phyloP scores from a whole-genome alignment of 768 basidiomycete genomes.

The Suillus americanus region DNA sequence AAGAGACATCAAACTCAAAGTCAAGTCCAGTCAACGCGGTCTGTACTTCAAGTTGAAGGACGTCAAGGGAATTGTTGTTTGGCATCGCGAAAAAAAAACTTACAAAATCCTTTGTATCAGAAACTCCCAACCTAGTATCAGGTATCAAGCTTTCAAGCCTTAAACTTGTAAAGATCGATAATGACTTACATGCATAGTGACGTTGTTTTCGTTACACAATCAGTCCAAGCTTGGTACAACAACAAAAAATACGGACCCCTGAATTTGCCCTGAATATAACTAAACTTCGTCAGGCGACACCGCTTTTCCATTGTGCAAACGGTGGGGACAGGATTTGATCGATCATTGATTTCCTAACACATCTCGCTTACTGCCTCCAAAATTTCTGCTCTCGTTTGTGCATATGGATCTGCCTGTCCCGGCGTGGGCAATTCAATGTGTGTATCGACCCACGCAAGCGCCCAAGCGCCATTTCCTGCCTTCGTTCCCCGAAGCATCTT shows the following conservation, averaged over 20 bases:
- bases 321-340: neutral
- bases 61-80: neutral
- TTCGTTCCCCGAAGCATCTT: constrained; percentile 68
- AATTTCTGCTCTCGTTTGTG: constrained; percentile 19
- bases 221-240: neutral
- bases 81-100: neutral
- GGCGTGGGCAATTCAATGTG: constrained; percentile 36
- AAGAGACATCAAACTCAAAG: neutral
- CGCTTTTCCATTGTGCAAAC: neutral
- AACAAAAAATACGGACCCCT: neutral
- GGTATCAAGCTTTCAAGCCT: neutral
- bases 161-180: neutral
- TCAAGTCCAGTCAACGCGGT: neutral
- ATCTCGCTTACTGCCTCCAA: constrained; percentile 1
- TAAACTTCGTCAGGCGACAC: neutral
- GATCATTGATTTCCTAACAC: neutral
- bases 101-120: neutral
- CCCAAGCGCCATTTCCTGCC: constrained; percentile 80
- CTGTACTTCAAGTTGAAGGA: neutral
- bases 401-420: constrained; percentile 21
- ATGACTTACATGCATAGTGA: neutral
- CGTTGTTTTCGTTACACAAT: neutral
- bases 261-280: neutral
- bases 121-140: neutral
- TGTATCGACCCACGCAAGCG: constrained; percentile 72